phyloP scores from a whole-genome alignment of 73 alveolate species.

The Paramecium pentaurelia region DNA sequence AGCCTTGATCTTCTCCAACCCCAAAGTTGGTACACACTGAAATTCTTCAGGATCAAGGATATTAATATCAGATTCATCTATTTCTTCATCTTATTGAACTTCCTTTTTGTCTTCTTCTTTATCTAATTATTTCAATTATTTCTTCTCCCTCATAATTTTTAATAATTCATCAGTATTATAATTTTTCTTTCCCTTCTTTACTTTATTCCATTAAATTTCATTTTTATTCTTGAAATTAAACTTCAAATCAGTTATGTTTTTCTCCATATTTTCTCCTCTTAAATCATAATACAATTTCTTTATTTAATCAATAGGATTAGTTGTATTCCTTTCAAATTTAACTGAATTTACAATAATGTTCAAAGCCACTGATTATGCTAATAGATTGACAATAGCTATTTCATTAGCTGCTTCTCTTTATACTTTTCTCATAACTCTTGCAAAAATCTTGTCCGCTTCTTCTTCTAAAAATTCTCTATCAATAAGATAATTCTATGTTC shows the following conservation, averaged over 20 bases:
- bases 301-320: slow-evolving; percentile 42
- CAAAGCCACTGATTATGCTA: slow-evolving; percentile 51
- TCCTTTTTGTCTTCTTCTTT: slow-evolving; percentile 3
- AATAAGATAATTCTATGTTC: slow-evolving; percentile 43
- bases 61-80: slow-evolving; percentile 4
- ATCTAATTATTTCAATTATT: background rate
- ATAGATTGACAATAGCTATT: slow-evolving; percentile 57
- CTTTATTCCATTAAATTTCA: slow-evolving; percentile 24
- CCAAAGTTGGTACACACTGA: background rate
- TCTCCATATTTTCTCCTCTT: slow-evolving; percentile 30
- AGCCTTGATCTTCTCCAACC: background rate
- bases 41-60: slow-evolving; percentile 17
- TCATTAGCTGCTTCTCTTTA: slow-evolving; percentile 61
- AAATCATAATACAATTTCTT: slow-evolving; percentile 17
- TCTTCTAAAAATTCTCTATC: slow-evolving; percentile 33
- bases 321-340: slow-evolving; percentile 53
- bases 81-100: background rate
- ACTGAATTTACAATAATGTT: slow-evolving; percentile 62
- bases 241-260: background rate
- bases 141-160: background rate
- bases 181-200: slow-evolving; percentile 29
- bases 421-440: slow-evolving; percentile 41
- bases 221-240: background rate
- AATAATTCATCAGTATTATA: slow-evolving; percentile 18
- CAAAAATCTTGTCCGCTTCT: slow-evolving; percentile 21